Evolutionary conservation across 164 flowering plant genomes (phyloP), one percentile per base, ranked within the genome.

Genomic region (Protea cynaroides): DNA sequence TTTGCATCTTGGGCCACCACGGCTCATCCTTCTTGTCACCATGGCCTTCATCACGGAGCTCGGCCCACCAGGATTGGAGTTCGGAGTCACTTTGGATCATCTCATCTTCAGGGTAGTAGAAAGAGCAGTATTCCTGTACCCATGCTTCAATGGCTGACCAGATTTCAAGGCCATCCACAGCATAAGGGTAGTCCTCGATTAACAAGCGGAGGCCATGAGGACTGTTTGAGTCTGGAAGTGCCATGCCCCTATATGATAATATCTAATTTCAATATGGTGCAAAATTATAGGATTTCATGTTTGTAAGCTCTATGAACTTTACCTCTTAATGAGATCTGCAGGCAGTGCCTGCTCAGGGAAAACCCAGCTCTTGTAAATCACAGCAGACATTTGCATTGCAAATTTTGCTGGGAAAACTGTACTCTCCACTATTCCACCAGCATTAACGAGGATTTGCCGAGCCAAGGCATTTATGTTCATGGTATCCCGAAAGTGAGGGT

Each of bases 401-500:
- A 64, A 91, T 78, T 72, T 84, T 6, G 67, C 87, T 17, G 97
- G 98, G 66, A 85, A 94, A 40, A 91, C 96, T 0, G 97, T 87
- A 7, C 1, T 63, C 71, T 94, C 96, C 11, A 94, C 77, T 7
- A 85, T 65, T 0, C 96, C 93, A 15, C 83, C 88, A 14, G 89
- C 95, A 72, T 83, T 91, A 74, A 86, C 84, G 66, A 91, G 88
- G 58, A 79, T 83, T 47, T 89, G 96, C 25, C 97, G 73, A 56
- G 89, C 95, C 55, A 84, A 60, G 21, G 98, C 96, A 65, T 94
- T 89, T 50, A 94, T 87, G 63, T 85, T 74, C 92, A 86, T 86
- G 21, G 98, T 89, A 70, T 94, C 93, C 14, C 86, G 81, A 74
- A 82, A 94, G 55, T 94, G 97, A 13, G 98, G 97, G 25, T 83